These are phyloP conservation scores for Chloropicon primus DNA, from an alignment of 139 green algal genomes.

Conservation along the genomic window DNA sequence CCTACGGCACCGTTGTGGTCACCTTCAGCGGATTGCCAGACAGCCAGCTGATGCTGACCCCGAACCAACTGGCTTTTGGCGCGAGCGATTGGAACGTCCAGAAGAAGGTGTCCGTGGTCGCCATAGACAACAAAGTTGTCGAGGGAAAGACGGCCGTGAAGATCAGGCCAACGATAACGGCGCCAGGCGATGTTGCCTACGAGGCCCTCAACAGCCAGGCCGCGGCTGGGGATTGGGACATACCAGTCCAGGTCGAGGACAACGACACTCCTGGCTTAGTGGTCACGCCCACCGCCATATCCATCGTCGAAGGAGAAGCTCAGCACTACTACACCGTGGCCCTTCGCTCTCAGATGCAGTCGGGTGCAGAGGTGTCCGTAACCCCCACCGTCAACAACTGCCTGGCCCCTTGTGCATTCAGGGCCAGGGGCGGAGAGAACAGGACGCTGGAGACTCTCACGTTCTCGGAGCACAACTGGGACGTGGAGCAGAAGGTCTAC, in stretches of 20 bases:
- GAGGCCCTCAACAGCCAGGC: neutral
- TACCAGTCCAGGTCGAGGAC: neutral
- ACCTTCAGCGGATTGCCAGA: neutral
- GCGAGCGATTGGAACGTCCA: neutral
- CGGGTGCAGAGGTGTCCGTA: too few relatives aligned
- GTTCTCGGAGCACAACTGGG: neutral
- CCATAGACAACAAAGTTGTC: neutral
- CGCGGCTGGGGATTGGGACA: neutral
- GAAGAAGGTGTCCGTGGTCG: neutral
- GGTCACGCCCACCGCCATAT: neutral
- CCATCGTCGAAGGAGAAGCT: neutral
- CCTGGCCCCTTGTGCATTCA: too few relatives aligned
- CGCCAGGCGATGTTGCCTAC: neutral
- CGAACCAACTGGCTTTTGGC: neutral
- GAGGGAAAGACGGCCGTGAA: neutral
- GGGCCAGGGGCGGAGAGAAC: too few relatives aligned
- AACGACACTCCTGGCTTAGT: neutral
- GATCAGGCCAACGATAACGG: conserved; percentile 3
- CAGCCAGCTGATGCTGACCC: neutral
- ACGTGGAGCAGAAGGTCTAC: neutral
- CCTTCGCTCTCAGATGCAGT: too few relatives aligned
- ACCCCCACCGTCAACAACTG: too few relatives aligned
- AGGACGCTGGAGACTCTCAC: neutral
- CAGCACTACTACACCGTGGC: neutral
- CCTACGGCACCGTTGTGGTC: neutral